Percentiles rank a stretch among this genome's conserved stretches.
Evolutionary conservation across 2,329 filamentous ascomycete genomes (phyloP).

Genomic region (Arthroderma uncinatum): DNA sequence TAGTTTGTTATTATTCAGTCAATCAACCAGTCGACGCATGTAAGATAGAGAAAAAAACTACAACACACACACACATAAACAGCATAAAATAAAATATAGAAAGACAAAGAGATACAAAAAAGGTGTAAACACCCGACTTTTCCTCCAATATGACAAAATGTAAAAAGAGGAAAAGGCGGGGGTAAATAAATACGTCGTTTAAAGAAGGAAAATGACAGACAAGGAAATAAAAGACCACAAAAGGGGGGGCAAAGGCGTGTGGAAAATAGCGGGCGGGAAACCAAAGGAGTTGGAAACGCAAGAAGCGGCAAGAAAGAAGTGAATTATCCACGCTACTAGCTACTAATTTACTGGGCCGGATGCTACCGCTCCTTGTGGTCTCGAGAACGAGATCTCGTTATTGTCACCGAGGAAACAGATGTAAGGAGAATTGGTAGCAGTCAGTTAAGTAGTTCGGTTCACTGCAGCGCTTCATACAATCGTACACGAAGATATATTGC

Average conservation of each 20-base stretch:
- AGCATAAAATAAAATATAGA: not conserved
- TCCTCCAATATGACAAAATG: slow-evolving; percentile 3
- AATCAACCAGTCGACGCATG: not conserved
- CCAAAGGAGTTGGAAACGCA: not conserved
- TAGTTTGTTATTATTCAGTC: not conserved
- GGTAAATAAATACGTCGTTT: slow-evolving; percentile 1
- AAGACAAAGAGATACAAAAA: not conserved
- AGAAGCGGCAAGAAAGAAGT: not conserved
- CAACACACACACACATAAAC: not conserved
- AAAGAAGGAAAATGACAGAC: not conserved
- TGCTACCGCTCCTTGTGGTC: not conserved
- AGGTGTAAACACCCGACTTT: not conserved
- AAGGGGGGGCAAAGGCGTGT: slow-evolving; percentile 15
- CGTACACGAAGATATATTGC: slow-evolving; percentile 3
- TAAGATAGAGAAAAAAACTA: not conserved
- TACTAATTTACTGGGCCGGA: not conserved
- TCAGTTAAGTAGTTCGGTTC: not conserved
- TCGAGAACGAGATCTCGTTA: not conserved
- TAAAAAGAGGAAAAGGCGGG: not conserved
- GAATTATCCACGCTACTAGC: slow-evolving; percentile 5
- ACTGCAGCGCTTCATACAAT: slow-evolving; percentile 4
- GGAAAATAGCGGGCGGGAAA: not conserved
- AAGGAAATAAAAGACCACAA: slow-evolving; percentile 8
- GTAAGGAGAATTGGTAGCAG: not conserved
- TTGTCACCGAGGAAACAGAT: not conserved